Evolutionary conservation across 345 rosid genomes (phyloP).

Genomic region (Gossypium raimondii): DNA sequence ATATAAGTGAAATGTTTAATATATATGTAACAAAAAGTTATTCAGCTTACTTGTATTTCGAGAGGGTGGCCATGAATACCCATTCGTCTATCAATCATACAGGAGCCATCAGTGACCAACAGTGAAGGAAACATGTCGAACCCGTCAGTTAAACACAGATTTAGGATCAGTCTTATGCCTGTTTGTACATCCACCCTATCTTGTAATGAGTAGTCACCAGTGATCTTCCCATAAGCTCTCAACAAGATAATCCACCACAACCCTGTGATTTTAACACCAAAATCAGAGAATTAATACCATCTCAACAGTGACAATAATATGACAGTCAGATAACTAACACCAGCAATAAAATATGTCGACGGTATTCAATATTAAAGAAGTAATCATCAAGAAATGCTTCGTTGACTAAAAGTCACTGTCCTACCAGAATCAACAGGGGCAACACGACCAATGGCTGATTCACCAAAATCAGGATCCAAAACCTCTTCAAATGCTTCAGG

Average conservation of each 20-base stretch:
- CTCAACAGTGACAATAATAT: background rate
- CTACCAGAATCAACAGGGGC: constrained; percentile 98
- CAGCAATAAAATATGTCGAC: background rate
- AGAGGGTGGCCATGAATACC: constrained; percentile 98
- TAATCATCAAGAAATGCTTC: background rate
- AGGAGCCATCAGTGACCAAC: constrained; percentile 92
- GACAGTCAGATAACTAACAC: background rate
- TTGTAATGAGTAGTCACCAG: constrained; percentile 74
- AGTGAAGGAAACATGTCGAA: constrained; percentile 96
- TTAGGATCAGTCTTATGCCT: constrained; percentile 80
- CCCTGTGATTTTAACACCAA: constrained; percentile 34
- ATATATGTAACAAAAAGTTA: background rate
- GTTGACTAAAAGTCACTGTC: background rate
- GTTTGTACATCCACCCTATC: constrained; percentile 98
- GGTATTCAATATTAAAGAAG: background rate
- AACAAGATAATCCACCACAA: constrained; percentile 94
- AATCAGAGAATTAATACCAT: background rate
- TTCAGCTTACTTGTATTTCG: constrained; percentile 73
- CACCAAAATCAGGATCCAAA: constrained; percentile 94
- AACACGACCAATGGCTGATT: constrained; percentile 94
- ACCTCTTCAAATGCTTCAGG: constrained; percentile 68
- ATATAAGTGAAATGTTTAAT: background rate
- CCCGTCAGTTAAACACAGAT: constrained; percentile 77
- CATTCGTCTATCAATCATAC: constrained; percentile 97
- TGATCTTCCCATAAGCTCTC: constrained; percentile 91